Conservation (phyloP, 2,329 filamentous ascomycete genomes). For the Beauveria sp. region DNA sequence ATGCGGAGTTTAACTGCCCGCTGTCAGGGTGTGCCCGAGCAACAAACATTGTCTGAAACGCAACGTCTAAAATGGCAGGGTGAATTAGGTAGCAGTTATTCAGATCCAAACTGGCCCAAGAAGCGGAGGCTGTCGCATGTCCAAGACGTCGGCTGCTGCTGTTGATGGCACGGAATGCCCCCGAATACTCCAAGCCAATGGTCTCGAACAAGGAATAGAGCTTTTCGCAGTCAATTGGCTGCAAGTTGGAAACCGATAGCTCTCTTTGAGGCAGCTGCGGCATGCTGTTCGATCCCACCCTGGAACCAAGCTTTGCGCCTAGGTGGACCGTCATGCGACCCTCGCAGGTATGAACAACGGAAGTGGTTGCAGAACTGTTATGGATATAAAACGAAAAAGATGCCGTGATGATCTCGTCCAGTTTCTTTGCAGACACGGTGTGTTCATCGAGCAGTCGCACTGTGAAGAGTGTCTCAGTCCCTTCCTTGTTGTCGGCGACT, state of each 20-base stretch:
- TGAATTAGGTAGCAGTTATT: conserved; percentile 20
- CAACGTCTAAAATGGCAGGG: conserved; percentile 25
- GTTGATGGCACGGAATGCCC: not conserved
- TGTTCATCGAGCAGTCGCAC: not conserved
- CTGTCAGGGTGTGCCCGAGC: not conserved
- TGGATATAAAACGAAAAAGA: not conserved
- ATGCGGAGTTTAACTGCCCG: not conserved
- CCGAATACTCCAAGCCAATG: conserved; percentile 9
- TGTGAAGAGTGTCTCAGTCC: not conserved
- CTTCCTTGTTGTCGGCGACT: not conserved
- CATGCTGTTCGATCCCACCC: not conserved
- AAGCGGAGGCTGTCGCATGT: not conserved
- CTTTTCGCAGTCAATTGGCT: conserved; percentile 2
- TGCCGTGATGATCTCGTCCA: not conserved
- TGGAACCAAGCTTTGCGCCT: not conserved
- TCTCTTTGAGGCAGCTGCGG: not conserved
- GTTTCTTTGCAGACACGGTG: too few species aligned
- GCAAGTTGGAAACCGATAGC: not conserved
- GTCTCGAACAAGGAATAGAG: not conserved
- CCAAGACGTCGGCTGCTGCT: not conserved
- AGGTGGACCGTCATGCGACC: not conserved
- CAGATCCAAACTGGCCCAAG: not conserved
- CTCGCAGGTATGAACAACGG: not conserved
- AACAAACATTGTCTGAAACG: conserved; percentile 22
- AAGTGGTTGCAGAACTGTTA: not conserved